Conservation (phyloP, 106 monocot genomes). For the Dactylorhiza incarnata region DNA sequence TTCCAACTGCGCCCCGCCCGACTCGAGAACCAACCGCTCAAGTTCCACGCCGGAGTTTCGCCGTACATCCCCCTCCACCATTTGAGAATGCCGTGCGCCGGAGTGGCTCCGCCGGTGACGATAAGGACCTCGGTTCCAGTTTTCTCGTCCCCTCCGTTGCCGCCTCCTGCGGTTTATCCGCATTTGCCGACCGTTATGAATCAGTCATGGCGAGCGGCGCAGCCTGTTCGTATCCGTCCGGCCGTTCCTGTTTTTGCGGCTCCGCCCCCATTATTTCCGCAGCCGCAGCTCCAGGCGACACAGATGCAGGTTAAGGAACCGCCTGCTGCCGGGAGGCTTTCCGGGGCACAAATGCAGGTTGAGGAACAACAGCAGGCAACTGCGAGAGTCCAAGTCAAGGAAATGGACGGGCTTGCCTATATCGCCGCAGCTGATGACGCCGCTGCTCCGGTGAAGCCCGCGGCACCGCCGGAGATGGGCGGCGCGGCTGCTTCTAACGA, state of each 20-base stretch:
- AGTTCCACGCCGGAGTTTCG: slow-evolving; percentile 64
- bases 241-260: slow-evolving; percentile 56
- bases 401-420: not conserved
- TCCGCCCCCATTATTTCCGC: slow-evolving; percentile 7
- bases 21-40: slow-evolving; percentile 19
- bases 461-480: not conserved
- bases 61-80: slow-evolving; percentile 70
- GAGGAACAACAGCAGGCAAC: not conserved
- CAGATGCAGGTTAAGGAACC: slow-evolving; percentile 1
- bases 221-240: slow-evolving; percentile 67
- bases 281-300: not conserved
- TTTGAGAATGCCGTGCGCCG: slow-evolving; percentile 32
- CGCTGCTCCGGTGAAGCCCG: no score
- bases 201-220: slow-evolving; percentile 41
- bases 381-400: not conserved
- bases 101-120: slow-evolving; percentile 75
- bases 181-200: slow-evolving; percentile 24
- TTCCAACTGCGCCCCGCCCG: not conserved
- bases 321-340: not conserved
- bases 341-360: not conserved
- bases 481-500: not conserved
- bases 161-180: slow-evolving; percentile 21
- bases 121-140: slow-evolving; percentile 74
- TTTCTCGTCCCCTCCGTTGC: slow-evolving; percentile 66
- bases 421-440: no score